Conservation (phyloP, 768 basidiomycete genomes). For the Solioccasus polychromus region DNA sequence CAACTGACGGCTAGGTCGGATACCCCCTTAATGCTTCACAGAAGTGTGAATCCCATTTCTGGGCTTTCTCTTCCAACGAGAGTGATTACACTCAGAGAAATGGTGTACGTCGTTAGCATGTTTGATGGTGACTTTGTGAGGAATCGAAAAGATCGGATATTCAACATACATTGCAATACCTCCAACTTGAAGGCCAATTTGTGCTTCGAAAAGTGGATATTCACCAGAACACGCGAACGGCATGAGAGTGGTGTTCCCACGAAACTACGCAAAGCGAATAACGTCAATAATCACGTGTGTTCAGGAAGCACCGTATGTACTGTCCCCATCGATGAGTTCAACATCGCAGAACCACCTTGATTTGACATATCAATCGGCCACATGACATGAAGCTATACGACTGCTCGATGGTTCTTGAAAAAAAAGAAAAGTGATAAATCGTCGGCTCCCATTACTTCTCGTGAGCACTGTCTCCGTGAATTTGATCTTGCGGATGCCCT, state of each 20-base stretch:
- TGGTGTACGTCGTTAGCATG: no score
- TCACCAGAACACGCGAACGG: no score
- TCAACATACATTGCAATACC: no score
- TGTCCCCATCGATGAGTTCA: constrained; percentile 5
- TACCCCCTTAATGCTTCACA: no score
- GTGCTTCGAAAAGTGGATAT: constrained; percentile 7
- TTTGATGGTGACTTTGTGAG: no score
- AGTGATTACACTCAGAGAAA: no score
- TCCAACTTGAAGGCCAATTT: neutral
- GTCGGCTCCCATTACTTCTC: constrained; percentile 10
- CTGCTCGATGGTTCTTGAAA: no score
- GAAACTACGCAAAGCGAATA: neutral
- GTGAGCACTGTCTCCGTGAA: constrained; percentile 1
- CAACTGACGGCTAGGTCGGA: no score
- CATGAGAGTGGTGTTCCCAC: constrained; percentile 6
- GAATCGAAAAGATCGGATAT: no score
- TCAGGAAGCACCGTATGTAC: no score
- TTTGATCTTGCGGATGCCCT: no score
- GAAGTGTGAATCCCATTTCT: neutral
- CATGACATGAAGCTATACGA: constrained; percentile 8
- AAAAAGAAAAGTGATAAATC: no score
- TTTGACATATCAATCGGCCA: constrained; percentile 7
- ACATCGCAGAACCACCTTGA: constrained; percentile 7
- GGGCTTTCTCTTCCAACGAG: neutral
- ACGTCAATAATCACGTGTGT: neutral